Evolutionary conservation across 257 asterid genomes (phyloP), one percentile per base, ranked within the genome.

Genomic region (Euphrasia confusa): DNA sequence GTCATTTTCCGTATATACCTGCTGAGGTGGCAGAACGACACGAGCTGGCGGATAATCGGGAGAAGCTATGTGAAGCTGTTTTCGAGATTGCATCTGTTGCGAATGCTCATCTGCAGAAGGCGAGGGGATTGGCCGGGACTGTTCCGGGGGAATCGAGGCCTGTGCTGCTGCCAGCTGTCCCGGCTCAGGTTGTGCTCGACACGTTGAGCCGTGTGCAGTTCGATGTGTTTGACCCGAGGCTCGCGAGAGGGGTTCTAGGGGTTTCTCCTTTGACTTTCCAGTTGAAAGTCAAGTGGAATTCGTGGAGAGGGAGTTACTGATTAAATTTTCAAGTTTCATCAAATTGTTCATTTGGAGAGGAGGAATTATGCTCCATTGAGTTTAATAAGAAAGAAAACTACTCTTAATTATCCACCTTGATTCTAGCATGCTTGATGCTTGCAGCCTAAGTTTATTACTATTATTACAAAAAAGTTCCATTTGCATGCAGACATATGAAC

Each of bases 1-100:
- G 76, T 15, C 89, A 77, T 67, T 78, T 64, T 63, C 68, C 77
- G 0, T 92, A 89, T 61, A 81, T 89, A 73, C 99, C 99, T 4
- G 54, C 73, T 64, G 58, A 76, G 62, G 71, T 89, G 64, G 99
- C 99, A 3, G 95, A 81, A 67, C 89, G 82, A 65, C 87, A 89
- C 2, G 89, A 92, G 47, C 67, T 88, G 68, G 37, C 77, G 53
- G 96, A 84, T 69, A 80, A 89, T 5, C 84, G 77, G 3, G 95
- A 91, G 81, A 82, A 77, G 26, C 58, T 91, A 8, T 74, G 85
- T 12, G 63, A 74, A 68, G 91, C 81, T 27, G 96, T 89, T 49
- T 92, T 83, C 68, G 99, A 92, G 61, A 86, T 92, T 78, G 99
- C 99, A 1, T 86, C 99, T 35, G 87, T 89, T 33, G 97, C 97